Conservation (phyloP, 1,284 basidiomycete species). For the Tilletia caries region DNA sequence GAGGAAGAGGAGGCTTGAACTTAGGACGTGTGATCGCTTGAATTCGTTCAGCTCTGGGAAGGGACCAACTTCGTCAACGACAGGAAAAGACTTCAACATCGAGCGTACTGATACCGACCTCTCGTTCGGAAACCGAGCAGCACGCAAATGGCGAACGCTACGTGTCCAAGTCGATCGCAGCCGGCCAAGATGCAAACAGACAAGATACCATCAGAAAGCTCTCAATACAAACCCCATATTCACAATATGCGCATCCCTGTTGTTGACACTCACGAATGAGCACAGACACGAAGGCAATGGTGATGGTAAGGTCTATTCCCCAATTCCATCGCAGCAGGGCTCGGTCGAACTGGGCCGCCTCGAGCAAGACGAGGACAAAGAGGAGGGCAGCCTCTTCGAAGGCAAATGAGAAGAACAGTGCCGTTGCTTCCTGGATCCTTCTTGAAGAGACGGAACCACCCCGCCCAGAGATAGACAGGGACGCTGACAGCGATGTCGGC, state of each 20-base stretch:
- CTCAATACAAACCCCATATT: too few species aligned
- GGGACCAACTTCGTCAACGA: too few species aligned
- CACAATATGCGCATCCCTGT: neutral
- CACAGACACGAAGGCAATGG: slow-evolving; percentile 28
- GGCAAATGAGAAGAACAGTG: slow-evolving; percentile 39
- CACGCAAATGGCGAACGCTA: slow-evolving; percentile 36
- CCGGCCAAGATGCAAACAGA: too few species aligned
- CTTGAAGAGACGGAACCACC: slow-evolving; percentile 17
- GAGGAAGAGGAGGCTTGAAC: slow-evolving; percentile 33
- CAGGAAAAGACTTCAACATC: neutral
- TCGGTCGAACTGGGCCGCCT: slow-evolving; percentile 27
- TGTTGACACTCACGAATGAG: slow-evolving; percentile 22
- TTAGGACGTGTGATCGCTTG: slow-evolving; percentile 21
- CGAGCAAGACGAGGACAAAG: slow-evolving; percentile 43
- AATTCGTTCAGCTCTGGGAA: slow-evolving; percentile 1
- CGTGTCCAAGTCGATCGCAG: too few species aligned
- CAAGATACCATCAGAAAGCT: too few species aligned
- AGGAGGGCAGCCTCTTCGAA: slow-evolving; percentile 43
- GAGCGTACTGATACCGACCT: slow-evolving; percentile 4
- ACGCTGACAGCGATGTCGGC: slow-evolving; percentile 21
- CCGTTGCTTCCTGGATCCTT: slow-evolving; percentile 13
- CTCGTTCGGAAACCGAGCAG: slow-evolving; percentile 39
- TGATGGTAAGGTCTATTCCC: slow-evolving; percentile 19
- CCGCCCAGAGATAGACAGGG: slow-evolving; percentile 16
- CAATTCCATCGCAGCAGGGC: slow-evolving; percentile 23